phyloP scores from a whole-genome alignment of 805 yeast species.

The Yarrowia sp. region DNA sequence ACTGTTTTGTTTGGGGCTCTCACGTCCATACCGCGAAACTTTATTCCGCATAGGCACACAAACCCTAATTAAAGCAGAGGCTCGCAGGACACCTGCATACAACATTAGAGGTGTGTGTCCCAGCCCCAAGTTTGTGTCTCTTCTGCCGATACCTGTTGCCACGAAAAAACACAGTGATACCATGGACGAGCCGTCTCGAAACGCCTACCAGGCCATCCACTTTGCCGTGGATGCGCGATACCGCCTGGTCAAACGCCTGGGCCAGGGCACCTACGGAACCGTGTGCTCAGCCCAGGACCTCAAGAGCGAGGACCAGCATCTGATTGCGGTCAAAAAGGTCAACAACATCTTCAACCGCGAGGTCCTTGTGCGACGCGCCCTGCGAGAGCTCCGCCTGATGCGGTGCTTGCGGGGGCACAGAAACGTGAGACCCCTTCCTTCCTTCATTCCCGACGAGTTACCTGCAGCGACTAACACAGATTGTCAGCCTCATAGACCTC shows the following conservation, averaged over 20 bases:
- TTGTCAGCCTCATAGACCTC: constrained; percentile 68
- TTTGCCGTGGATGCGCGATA: constrained; percentile 24
- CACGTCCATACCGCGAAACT: constrained; percentile 13
- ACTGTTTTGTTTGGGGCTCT: constrained; percentile 4
- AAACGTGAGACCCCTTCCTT: no score
- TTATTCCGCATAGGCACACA: background rate
- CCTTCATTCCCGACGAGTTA: background rate
- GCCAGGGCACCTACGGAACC: constrained; percentile 83
- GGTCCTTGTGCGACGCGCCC: constrained; percentile 70
- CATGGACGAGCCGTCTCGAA: constrained; percentile 16
- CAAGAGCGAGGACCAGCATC: constrained; percentile 10
- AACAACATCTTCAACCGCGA: constrained; percentile 65
- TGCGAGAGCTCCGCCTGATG: constrained; percentile 80
- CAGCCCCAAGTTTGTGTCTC: background rate
- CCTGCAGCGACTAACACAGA: constrained; percentile 39
- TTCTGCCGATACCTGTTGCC: background rate
- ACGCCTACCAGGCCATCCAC: constrained; percentile 19
- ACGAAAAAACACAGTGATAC: background rate
- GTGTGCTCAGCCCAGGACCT: constrained; percentile 63
- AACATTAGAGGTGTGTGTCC: no score
- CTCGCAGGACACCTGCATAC: no score
- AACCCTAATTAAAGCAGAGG: no score
- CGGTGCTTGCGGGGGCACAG: constrained; percentile 80
- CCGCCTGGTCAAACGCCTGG: constrained; percentile 44
- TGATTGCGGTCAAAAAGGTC: constrained; percentile 78